Evolutionary conservation across 2,329 filamentous ascomycete species (phyloP), one percentile per base, ranked within the genome.

Genomic region (Cladosporium sphaerospermum): DNA sequence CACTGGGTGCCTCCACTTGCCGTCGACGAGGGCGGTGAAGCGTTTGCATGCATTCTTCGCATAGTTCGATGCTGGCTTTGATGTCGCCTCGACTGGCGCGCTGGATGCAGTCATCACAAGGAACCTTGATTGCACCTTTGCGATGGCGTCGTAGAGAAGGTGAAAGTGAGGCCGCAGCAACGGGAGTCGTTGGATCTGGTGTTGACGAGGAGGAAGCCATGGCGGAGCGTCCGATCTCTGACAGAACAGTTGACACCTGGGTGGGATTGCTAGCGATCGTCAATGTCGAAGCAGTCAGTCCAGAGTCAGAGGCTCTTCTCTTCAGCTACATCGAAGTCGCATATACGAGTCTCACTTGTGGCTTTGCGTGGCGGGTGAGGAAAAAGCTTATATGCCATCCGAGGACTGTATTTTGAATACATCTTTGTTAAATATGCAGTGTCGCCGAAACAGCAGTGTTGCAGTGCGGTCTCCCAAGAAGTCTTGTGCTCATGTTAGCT

Each of bases 51-150:
- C 60, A 63, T n/a, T 54, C 46, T 4, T 60, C 59, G 51, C 61
- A 63, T 9, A 62, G 47, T 5, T 50, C n/a, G 16, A 42, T 50
- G 39, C 23, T 33, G 6, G 47, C n/a, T 23, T 54, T 53, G 37
- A 53, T 48, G 13, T 48, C 28, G 4, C 34, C 45, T 18, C 48
- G 41, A 47, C 61, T 64, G n/a, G 61, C 61, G n/a, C 61, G 57
- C 40, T 49, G 48, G 16, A 64, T 62, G 49, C 61, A 64, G 1
- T 61, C 56, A 33, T 61, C 58, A 41, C 61, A 64, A 9, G 61
- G 61, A 8, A 62, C 58, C 46, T 56, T 55, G 16, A 50, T 42
- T 2, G 44, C 47, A 11, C 42, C 42, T 45, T 23, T 52, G 18
- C 49, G 49, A 16, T n/a, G 23, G 23, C 23, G 23, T 5, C 23